Evolutionary conservation across 176 grass and related monocot species (phyloP).

Genomic region (Carex myosuroides): DNA sequence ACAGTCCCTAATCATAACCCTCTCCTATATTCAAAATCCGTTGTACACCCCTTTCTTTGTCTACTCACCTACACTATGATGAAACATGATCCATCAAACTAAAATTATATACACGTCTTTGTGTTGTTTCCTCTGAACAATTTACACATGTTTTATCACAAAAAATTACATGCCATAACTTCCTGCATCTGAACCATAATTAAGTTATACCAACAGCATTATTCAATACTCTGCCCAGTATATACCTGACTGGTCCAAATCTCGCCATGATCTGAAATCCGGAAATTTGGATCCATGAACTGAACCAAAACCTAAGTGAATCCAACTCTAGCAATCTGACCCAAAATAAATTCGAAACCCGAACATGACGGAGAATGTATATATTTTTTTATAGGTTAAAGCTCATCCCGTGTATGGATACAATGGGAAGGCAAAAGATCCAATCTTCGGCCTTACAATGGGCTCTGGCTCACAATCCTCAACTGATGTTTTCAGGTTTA

Average conservation of each 20-base stretch:
- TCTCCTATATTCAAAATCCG: too few relatives aligned
- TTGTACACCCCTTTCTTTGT: too few relatives aligned
- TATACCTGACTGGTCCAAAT: not conserved
- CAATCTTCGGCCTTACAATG: constrained; percentile 94
- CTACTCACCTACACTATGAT: too few relatives aligned
- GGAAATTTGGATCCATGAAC: not conserved
- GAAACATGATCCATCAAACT: too few relatives aligned
- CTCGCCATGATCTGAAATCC: not conserved
- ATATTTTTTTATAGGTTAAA: constrained; percentile 44
- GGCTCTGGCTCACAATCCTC: constrained; percentile 65
- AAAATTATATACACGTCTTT: too few relatives aligned
- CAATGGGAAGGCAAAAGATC: constrained; percentile 89
- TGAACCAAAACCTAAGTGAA: not conserved
- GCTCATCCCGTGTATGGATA: constrained; percentile 67
- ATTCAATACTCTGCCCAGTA: not conserved
- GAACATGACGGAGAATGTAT: not conserved
- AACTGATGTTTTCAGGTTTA: constrained; percentile 68
- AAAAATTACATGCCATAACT: too few relatives aligned
- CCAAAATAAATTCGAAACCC: not conserved
- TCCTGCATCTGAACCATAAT: not conserved
- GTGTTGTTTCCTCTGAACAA: too few relatives aligned
- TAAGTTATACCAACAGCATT: not conserved
- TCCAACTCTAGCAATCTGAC: not conserved
- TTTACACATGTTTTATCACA: too few relatives aligned
- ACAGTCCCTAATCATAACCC: too few relatives aligned